Evolutionary conservation across 345 rosid genomes (phyloP).

Genomic region (Sonneratia caseolaris): DNA sequence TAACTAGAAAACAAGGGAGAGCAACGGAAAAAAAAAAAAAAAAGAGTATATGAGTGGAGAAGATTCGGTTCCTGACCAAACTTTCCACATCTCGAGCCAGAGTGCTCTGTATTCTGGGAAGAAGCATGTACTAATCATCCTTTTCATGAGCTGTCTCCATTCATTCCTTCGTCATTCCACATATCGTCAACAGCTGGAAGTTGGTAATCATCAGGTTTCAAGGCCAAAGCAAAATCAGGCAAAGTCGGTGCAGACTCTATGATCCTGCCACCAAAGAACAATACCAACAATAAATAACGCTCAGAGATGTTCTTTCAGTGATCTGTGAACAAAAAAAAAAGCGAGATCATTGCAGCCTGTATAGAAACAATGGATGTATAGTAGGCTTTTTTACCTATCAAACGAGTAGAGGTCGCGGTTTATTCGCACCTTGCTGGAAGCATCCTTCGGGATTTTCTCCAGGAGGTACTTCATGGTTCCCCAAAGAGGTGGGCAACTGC

Average conservation of each 20-base stretch:
- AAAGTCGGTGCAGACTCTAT: constrained; percentile 91
- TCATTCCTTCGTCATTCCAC: constrained; percentile 41
- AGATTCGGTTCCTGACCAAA: neutral
- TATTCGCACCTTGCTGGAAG: constrained; percentile 89
- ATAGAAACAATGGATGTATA: neutral
- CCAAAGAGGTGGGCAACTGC: constrained; percentile 77
- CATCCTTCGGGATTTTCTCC: constrained; percentile 87
- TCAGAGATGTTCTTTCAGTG: neutral
- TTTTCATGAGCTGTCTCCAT: constrained; percentile 10
- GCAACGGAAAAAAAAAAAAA: neutral
- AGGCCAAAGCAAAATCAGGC: constrained; percentile 87
- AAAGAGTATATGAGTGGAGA: neutral
- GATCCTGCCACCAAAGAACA: constrained; percentile 33
- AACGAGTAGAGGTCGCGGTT: constrained; percentile 77
- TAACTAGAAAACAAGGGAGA: neutral
- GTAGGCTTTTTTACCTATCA: constrained; percentile 43
- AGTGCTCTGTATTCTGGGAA: neutral
- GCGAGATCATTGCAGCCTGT: neutral
- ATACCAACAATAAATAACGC: neutral
- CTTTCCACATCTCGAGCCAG: neutral
- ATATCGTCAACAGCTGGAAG: constrained; percentile 49
- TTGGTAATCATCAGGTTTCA: constrained; percentile 85
- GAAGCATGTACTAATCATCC: neutral
- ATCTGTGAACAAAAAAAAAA: neutral
- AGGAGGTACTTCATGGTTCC: constrained; percentile 86